Evolutionary conservation across 169 alveolate genomes (phyloP).

Genomic region (Neospora caninum): DNA sequence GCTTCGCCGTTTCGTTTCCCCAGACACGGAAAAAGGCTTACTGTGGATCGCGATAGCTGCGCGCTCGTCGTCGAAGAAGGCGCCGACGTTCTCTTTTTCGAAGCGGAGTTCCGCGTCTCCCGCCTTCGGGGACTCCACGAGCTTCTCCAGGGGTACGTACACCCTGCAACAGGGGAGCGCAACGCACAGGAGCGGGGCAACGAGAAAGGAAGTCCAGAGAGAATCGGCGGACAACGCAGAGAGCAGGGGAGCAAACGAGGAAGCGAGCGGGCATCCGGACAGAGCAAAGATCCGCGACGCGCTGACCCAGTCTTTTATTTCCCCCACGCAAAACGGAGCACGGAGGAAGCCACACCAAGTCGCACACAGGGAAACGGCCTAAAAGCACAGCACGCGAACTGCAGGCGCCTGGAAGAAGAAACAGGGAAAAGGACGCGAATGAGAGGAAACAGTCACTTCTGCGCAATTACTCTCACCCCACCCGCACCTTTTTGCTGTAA

Average conservation of each 20-base stretch:
- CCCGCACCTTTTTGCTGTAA: too few species aligned
- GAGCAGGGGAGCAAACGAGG: neutral
- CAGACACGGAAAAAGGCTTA: neutral
- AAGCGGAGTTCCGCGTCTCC: neutral
- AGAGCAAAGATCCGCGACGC: too few species aligned
- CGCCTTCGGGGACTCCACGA: neutral
- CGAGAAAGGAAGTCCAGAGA: neutral
- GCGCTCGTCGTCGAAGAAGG: neutral
- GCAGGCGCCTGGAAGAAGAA: too few species aligned
- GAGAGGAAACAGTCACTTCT: too few species aligned
- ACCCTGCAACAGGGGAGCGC: neutral
- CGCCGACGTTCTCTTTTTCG: neutral
- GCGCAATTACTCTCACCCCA: too few species aligned
- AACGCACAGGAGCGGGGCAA: neutral
- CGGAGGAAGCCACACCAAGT: too few species aligned
- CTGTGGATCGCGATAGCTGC: conserved; percentile 4
- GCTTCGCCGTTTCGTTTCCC: neutral
- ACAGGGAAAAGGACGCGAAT: too few species aligned
- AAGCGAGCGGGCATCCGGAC: too few species aligned
- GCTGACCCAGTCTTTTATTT: too few species aligned
- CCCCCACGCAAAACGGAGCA: too few species aligned
- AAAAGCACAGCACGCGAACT: too few species aligned
- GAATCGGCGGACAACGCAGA: neutral
- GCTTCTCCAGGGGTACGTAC: conserved; percentile 22
- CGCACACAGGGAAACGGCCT: too few species aligned